A percentile compares a stretch with the other conserved stretches of the same genome.
Evolutionary conservation across 805 yeast species (phyloP).

Genomic region (Komagataella populi): DNA sequence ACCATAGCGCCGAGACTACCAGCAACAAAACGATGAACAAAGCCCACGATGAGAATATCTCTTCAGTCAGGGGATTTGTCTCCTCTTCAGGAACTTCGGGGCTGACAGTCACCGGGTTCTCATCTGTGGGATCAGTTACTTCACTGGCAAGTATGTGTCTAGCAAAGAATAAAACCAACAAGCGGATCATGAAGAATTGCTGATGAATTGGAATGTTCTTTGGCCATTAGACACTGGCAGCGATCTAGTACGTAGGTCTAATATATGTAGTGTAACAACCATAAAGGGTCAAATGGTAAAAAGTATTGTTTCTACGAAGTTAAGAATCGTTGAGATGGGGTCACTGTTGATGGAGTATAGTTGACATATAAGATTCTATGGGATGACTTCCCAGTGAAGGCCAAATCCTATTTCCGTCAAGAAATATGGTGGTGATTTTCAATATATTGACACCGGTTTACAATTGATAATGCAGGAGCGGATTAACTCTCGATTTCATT

Average conservation of each 20-base stretch:
- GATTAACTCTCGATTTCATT: no score
- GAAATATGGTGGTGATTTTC: no score
- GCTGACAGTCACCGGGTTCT: neutral
- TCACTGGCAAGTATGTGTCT: neutral
- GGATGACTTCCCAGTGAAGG: no score
- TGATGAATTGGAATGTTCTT: neutral
- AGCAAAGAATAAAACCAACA: neutral
- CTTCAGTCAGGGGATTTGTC: conserved; percentile 82
- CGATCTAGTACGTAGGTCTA: neutral
- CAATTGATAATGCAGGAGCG: no score
- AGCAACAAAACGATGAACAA: conserved; percentile 72
- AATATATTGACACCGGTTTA: no score
- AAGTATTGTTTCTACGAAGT: no score
- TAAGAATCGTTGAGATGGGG: no score
- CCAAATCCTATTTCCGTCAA: no score
- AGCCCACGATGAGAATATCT: conserved; percentile 96
- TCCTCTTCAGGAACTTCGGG: conserved; percentile 11
- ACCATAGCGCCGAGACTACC: conserved; percentile 85
- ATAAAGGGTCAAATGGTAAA: neutral
- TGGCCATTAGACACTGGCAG: neutral
- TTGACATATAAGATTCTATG: no score
- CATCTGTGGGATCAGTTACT: neutral
- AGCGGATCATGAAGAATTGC: neutral
- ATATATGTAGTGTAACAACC: neutral
- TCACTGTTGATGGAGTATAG: no score